Conservation (phyloP, 306 rosid species). For the Cajanus cajan region DNA sequence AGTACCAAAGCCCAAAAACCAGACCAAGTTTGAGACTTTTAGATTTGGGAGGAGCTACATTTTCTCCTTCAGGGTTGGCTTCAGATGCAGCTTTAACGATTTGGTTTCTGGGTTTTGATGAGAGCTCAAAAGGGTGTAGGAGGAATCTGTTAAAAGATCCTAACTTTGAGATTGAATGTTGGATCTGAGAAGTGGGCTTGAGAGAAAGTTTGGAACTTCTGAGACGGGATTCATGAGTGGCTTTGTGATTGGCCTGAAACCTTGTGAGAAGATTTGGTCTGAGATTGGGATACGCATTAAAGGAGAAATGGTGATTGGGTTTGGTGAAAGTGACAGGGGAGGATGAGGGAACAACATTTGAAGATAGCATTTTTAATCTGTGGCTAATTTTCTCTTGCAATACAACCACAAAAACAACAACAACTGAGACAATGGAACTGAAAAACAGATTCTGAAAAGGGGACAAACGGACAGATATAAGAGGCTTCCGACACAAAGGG, state of each 20-base stretch:
- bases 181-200: constrained; percentile 46
- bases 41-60: constrained; percentile 39
- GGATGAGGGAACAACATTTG: constrained; percentile 44
- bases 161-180: constrained; percentile 33
- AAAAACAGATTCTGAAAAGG: not conserved
- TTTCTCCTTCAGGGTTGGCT: constrained; percentile 47
- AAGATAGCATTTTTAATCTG: constrained; percentile 47
- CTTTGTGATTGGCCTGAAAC: constrained; percentile 25
- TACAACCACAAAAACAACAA: not conserved
- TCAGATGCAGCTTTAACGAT: constrained; percentile 51
- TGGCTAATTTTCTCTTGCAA: not conserved
- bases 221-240: constrained; percentile 31
- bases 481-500: not conserved
- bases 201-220: constrained; percentile 30
- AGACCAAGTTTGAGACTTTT: constrained; percentile 60
- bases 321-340: constrained; percentile 50
- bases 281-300: constrained; percentile 35
- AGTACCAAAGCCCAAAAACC: constrained; percentile 84
- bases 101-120: constrained; percentile 42
- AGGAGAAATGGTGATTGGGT: constrained; percentile 36
- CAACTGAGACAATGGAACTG: constrained; percentile 2
- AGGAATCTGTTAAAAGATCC: constrained; percentile 25
- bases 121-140: constrained; percentile 33
- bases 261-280: constrained; percentile 40
- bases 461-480: not conserved